Conservation (phyloP, 2,329 filamentous ascomycete genomes). For the Drechslera avenae region DNA sequence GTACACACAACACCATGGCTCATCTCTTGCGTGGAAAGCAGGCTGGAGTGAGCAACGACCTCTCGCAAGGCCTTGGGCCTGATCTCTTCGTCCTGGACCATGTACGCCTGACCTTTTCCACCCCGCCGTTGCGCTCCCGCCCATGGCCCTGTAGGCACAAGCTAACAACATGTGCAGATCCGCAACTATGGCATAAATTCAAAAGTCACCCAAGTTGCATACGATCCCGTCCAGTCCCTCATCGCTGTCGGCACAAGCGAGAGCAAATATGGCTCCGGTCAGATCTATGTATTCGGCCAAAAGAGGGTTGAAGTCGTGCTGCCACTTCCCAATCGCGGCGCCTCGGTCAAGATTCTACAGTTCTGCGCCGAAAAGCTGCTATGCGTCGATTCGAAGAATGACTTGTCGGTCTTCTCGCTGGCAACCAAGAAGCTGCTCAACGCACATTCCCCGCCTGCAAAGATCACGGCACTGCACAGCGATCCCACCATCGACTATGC, state of each 20-base stretch:
- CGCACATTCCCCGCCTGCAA: slow-evolving; percentile 76
- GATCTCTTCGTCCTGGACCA: slow-evolving; percentile 84
- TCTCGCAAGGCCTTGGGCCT: slow-evolving; percentile 79
- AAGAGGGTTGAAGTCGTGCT: slow-evolving; percentile 78
- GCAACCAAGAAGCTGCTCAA: slow-evolving; percentile 69
- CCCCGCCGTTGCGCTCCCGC: slow-evolving; percentile 14
- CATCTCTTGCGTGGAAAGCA: slow-evolving; percentile 91
- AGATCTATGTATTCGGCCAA: slow-evolving; percentile 88
- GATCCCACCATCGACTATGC: slow-evolving; percentile 95
- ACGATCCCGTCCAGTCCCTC: slow-evolving; percentile 92
- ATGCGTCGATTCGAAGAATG: slow-evolving; percentile 83
- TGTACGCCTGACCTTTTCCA: slow-evolving; percentile 52
- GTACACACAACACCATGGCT: slow-evolving; percentile 65
- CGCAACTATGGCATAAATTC: slow-evolving; percentile 62
- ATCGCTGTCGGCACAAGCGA: slow-evolving; percentile 90
- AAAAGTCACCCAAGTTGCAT: slow-evolving; percentile 76
- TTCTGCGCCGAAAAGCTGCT: slow-evolving; percentile 88
- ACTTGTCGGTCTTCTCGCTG: slow-evolving; percentile 82
- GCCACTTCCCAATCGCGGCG: slow-evolving; percentile 66
- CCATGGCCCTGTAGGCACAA: slow-evolving; percentile 7
- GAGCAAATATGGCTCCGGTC: slow-evolving; percentile 81
- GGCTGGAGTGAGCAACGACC: slow-evolving; percentile 87
- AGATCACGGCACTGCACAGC: slow-evolving; percentile 73
- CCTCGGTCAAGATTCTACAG: slow-evolving; percentile 76
- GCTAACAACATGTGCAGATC: slow-evolving; percentile 35